phyloP scores from a whole-genome alignment of 352 stramenopile species.

The Pythium aphanidermatum region DNA sequence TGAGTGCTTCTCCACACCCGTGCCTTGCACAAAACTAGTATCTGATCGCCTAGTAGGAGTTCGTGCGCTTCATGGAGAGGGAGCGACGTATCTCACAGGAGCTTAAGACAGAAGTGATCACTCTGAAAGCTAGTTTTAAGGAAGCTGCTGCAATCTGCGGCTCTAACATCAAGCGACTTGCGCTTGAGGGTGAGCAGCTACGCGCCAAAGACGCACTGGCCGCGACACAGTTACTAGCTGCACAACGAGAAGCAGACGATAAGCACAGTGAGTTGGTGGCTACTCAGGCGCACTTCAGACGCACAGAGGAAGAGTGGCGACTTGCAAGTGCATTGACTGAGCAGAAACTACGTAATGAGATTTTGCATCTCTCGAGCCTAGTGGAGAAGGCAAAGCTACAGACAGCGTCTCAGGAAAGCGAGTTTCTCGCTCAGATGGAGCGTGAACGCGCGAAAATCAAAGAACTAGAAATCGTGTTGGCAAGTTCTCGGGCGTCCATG shows the following conservation, averaged over 20 bases:
- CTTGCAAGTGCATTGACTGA: conserved; percentile 35
- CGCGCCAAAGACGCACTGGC: conserved; percentile 2
- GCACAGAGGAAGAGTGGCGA: conserved; percentile 33
- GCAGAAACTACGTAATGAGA: conserved; percentile 61
- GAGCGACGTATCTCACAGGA: conserved; percentile 37
- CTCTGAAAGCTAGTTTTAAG: conserved; percentile 34
- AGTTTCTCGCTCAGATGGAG: conserved; percentile 26
- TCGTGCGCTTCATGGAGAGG: conserved; percentile 61
- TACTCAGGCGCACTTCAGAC: conserved; percentile 22
- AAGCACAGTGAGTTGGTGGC: conserved; percentile 11
- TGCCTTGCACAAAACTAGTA: background rate
- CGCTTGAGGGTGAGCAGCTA: conserved; percentile 20
- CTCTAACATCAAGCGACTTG: conserved; percentile 15
- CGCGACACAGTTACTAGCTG: conserved; percentile 12
- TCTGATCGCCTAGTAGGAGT: conserved; percentile 24
- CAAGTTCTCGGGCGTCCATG: conserved; percentile 30
- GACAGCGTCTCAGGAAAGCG: conserved; percentile 26
- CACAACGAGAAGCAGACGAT: conserved; percentile 17
- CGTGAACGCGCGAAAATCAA: conserved; percentile 26
- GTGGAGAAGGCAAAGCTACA: conserved; percentile 41
- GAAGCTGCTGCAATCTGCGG: conserved; percentile 15
- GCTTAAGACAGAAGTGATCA: conserved; percentile 30
- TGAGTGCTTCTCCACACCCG: conserved; percentile 19
- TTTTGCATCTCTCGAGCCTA: conserved; percentile 50
- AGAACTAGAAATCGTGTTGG: conserved; percentile 32